Conservation (phyloP, 805 yeast genomes). For the Yamadazyma endophytica region DNA sequence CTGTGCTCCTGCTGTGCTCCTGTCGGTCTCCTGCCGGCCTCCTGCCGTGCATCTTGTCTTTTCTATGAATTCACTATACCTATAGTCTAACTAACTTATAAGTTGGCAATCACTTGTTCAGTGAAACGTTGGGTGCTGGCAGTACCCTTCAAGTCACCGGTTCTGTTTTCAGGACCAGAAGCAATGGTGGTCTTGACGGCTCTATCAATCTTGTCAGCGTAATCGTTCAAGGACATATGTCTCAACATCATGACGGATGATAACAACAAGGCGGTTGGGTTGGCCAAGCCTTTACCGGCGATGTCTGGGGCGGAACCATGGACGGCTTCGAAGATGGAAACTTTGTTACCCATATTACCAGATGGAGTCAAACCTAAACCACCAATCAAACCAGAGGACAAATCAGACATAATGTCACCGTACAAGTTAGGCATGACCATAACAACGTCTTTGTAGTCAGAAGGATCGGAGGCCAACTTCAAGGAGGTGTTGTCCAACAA, state of each 20-base stretch:
- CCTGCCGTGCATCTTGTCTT: too few species aligned
- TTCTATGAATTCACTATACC: too few species aligned
- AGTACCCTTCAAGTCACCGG: slow-evolving; percentile 92
- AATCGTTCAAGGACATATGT: slow-evolving; percentile 85
- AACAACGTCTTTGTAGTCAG: slow-evolving; percentile 80
- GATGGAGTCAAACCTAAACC: slow-evolving; percentile 99
- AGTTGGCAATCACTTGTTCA: slow-evolving; percentile 78
- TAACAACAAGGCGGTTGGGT: slow-evolving; percentile 95
- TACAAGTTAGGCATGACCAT: slow-evolving; percentile 99
- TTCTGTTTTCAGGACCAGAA: slow-evolving; percentile 92
- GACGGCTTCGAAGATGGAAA: slow-evolving; percentile 97
- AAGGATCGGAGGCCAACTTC: slow-evolving; percentile 85
- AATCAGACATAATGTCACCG: slow-evolving; percentile 98
- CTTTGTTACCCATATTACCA: slow-evolving; percentile 98
- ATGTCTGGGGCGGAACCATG: slow-evolving; percentile 99
- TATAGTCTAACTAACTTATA: slow-evolving; percentile 40
- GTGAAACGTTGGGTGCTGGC: slow-evolving; percentile 90
- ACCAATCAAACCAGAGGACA: slow-evolving; percentile 96
- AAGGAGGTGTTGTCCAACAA: slow-evolving; percentile 94
- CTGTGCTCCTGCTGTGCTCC: too few species aligned
- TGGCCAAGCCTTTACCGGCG: slow-evolving; percentile 98
- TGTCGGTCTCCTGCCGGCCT: too few species aligned
- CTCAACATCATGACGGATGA: slow-evolving; percentile 99
- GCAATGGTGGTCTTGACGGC: slow-evolving; percentile 91
- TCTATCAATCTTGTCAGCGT: slow-evolving; percentile 80